Base-by-base conservation (phyloP, 805 yeast genomes). In the Jamesozyma lodderae region DNA sequence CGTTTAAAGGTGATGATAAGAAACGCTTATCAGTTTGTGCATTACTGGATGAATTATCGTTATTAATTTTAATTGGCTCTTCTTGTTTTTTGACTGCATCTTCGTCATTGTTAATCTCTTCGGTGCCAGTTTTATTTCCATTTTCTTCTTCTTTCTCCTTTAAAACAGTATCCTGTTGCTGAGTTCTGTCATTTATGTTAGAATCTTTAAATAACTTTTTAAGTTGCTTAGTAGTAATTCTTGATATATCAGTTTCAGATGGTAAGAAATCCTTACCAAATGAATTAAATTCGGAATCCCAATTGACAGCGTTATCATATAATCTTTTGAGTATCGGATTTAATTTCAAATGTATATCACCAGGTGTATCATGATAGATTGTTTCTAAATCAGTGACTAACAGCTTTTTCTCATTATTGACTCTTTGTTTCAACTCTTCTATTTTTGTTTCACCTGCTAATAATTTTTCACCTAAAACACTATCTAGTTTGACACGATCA, bases 171-270 rank as follows among this genome's bases (percentile, higher is more conserved):
- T 6, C 6, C 17, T 14, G 11, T 22, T 5, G 6, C 16, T 14
- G 34, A 19, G 7, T 31, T 37, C 29, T 4, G 6, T 30, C 25
- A 15, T 32, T 16, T 6, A 4, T 16, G 6, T 26, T 32, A n/a
- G 17, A 16, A 15, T 29, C 31, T 16, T 6, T 17, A 26, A 90
- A 78, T 35, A 88, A 68, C 47, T 79, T 81, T 43, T 79, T 76
- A 51, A 90, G 64, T 54, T 90, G 97, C 49, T 80, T 79, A 4
- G 95, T 82, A 1, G 98, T 88, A 31, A 92, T 83, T 45, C 85
- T 70, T 4, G 94, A 79, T 47, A 92, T 83, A 68, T 92, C 98
- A 51, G 80, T 84, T 57, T 92, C 97, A 7, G 94, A 77, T 1
- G 97, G 97, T 42, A 90, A 70, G 53, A 73, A 92, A 16, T 70